Evolutionary conservation across 2,329 filamentous ascomycete genomes (phyloP).

Genomic region (Truncatella angustata): DNA sequence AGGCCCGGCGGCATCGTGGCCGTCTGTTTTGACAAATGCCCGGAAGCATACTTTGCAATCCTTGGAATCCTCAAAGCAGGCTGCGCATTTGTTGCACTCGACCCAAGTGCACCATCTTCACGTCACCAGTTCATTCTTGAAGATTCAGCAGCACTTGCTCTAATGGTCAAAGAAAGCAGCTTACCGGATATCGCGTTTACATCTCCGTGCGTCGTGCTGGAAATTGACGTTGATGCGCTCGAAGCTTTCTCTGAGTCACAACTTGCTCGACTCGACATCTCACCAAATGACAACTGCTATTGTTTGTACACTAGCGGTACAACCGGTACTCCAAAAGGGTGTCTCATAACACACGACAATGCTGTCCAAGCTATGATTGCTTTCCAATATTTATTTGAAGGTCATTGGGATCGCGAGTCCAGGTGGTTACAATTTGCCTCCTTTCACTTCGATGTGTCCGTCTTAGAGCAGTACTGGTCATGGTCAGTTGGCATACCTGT

Average conservation of each 20-base stretch:
- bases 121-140: conserved; percentile 75
- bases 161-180: conserved; percentile 52
- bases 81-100: conserved; percentile 77
- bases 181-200: conserved; percentile 30
- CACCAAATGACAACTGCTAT: conserved; percentile 65
- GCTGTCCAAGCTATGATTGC: conserved; percentile 85
- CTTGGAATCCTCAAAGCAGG: conserved; percentile 80
- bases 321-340: conserved; percentile 83
- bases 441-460: conserved; percentile 91
- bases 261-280: conserved; percentile 32
- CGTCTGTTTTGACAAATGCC: conserved; percentile 80
- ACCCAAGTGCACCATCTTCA: conserved; percentile 68
- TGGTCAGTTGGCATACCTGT: conserved; percentile 89
- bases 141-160: conserved; percentile 65
- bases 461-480: conserved; percentile 92
- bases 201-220: conserved; percentile 30
- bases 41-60: conserved; percentile 80
- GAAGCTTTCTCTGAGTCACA: conserved; percentile 8
- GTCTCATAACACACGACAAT: conserved; percentile 85
- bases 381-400: conserved; percentile 74
- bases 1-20: conserved; percentile 63
- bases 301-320: conserved; percentile 87
- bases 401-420: conserved; percentile 70
- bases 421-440: conserved; percentile 92
- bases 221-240: conserved; percentile 31